phyloP scores from a whole-genome alignment of 176 grass and related monocot genomes.

The Leersia perrieri region DNA sequence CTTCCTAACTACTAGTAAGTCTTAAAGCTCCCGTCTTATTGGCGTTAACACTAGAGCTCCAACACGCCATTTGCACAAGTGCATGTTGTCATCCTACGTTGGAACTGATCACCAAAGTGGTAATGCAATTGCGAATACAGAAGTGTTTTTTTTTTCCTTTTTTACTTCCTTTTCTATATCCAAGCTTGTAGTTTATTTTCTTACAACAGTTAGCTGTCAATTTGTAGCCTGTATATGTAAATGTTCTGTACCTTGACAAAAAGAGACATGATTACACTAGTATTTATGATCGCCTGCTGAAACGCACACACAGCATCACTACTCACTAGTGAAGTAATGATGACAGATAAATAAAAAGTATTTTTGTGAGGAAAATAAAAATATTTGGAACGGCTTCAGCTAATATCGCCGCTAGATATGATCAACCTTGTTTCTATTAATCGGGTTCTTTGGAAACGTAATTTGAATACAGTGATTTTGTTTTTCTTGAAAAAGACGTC shows the following conservation, averaged over 20 bases:
- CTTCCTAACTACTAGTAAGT: conserved; percentile 35
- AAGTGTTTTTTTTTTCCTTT: background rate
- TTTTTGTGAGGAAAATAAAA: background rate
- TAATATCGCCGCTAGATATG: background rate
- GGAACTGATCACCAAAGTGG: background rate
- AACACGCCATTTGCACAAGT: background rate
- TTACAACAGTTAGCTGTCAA: background rate
- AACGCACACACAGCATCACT: background rate
- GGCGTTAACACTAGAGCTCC: background rate
- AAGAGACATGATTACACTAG: background rate
- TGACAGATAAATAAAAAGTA: background rate
- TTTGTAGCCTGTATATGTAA: conserved; percentile 7
- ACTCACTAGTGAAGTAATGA: background rate
- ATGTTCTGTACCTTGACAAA: background rate
- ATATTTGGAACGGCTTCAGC: background rate
- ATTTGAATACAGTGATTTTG: background rate
- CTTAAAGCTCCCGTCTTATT: too few species aligned
- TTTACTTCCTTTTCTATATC: background rate
- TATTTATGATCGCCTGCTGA: background rate
- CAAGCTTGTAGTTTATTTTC: conserved; percentile 14
- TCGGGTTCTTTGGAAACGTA: background rate
- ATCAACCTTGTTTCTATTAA: too few species aligned
- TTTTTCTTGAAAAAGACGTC: too few species aligned
- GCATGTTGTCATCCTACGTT: background rate
- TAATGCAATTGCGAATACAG: background rate